Conservation (phyloP, 2,329 filamentous ascomycete species). For the Diaporthe longicolla region DNA sequence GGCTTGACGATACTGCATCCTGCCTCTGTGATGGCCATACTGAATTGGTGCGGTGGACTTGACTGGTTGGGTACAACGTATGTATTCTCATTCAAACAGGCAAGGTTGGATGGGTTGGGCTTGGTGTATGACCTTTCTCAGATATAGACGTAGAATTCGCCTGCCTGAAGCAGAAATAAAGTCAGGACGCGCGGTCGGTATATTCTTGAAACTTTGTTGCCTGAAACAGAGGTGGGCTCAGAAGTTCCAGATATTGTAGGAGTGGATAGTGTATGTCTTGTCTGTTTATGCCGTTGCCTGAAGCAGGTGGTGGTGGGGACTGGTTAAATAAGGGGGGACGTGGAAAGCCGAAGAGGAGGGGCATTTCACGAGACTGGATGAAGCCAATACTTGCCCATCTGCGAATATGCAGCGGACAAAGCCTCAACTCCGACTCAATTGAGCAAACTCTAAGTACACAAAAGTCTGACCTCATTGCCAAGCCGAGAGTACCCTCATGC, state of each 20-base stretch:
- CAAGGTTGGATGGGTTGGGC: neutral
- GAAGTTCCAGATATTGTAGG: neutral
- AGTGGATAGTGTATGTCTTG: neutral
- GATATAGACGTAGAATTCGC: neutral
- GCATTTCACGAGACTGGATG: neutral
- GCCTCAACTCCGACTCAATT: neutral
- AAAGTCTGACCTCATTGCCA: neutral
- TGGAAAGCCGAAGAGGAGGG: neutral
- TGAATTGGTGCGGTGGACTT: neutral
- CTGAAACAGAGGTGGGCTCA: neutral
- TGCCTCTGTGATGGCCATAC: slow-evolving; percentile 45
- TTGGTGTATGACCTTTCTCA: neutral
- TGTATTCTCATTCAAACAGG: neutral
- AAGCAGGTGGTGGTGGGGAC: neutral
- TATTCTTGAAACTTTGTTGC: neutral
- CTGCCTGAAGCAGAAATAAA: neutral
- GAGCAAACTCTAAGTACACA: neutral
- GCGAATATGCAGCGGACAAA: neutral
- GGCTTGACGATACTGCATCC: slow-evolving; percentile 46
- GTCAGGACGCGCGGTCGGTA: neutral
- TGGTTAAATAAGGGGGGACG: neutral
- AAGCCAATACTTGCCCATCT: neutral
- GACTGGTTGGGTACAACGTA: neutral
- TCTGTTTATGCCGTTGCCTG: neutral
- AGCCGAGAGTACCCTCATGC: neutral